phyloP scores from a whole-genome alignment of 306 rosid species.

The Lagenaria siceraria region DNA sequence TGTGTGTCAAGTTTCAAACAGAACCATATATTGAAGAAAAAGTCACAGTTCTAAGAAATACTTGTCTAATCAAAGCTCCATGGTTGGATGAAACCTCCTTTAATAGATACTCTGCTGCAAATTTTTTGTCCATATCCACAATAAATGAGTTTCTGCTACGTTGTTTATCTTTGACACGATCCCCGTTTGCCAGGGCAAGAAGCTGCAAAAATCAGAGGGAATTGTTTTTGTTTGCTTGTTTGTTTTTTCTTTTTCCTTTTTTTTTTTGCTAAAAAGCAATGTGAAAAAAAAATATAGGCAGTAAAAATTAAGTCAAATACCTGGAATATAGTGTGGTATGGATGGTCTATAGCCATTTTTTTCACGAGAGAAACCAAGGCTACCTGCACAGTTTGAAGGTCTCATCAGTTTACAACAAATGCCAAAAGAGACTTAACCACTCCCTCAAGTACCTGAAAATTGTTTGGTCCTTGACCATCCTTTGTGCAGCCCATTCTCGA shows the following conservation, averaged over 20 bases:
- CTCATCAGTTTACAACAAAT: not conserved
- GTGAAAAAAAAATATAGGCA: not conserved
- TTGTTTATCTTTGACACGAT: constrained; percentile 87
- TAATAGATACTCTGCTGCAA: constrained; percentile 75
- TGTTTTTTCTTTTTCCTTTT: too few species aligned
- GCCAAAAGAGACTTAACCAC: not conserved
- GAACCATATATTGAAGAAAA: not conserved
- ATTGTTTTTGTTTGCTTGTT: too few species aligned
- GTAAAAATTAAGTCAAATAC: constrained; percentile 17
- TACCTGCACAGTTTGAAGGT: constrained; percentile 43
- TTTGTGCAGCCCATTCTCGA: constrained; percentile 92
- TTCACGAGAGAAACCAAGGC: constrained; percentile 87
- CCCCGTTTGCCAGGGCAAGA: constrained; percentile 80
- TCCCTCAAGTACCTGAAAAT: constrained; percentile 59
- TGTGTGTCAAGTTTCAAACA: not conserved
- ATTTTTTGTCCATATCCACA: constrained; percentile 87
- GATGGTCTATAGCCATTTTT: constrained; percentile 94
- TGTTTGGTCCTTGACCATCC: constrained; percentile 54
- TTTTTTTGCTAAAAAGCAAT: not conserved
- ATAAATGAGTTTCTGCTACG: constrained; percentile 79
- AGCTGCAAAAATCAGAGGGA: constrained; percentile 32
- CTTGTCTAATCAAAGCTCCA: constrained; percentile 58
- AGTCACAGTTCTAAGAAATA: constrained; percentile 10
- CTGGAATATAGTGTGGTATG: constrained; percentile 89
- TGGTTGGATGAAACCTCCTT: constrained; percentile 64